Conservation (phyloP, 345 rosid species). For the Ailanthus altissimus region DNA sequence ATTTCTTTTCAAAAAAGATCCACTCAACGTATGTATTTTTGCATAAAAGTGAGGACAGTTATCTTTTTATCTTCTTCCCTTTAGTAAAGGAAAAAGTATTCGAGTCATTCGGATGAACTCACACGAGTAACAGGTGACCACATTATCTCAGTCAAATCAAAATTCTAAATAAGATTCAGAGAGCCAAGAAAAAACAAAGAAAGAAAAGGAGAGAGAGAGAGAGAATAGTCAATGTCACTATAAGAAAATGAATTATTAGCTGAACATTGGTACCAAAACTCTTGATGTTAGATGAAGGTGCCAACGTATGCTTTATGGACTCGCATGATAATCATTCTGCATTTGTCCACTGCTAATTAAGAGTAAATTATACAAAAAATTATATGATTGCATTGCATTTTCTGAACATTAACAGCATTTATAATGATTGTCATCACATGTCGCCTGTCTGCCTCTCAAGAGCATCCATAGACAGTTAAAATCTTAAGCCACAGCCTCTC, state of each 20-base stretch:
- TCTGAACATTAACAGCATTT: not conserved
- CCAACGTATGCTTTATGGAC: conserved; percentile 14
- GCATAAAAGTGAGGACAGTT: conserved; percentile 22
- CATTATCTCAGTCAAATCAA: not conserved
- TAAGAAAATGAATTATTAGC: not conserved
- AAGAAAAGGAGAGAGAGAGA: not conserved
- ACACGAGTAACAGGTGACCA: not conserved
- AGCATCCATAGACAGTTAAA: not conserved
- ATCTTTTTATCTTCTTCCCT: conserved; percentile 7
- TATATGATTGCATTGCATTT: not conserved
- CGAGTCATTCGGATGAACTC: not conserved
- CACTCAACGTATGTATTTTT: not conserved
- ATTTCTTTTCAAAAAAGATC: conserved; percentile 12
- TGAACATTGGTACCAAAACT: not conserved
- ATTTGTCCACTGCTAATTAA: conserved; percentile 6
- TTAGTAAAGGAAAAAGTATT: not conserved
- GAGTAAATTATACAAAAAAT: not conserved
- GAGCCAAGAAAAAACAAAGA: no score
- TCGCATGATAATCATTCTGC: conserved; percentile 22
- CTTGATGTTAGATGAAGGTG: not conserved
- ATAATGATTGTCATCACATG: conserved; percentile 23
- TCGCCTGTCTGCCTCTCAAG: conserved; percentile 11
- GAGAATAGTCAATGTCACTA: not conserved
- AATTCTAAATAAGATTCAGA: no score
- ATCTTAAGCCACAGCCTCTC: no score